Percentiles rank a stretch among this genome's conserved stretches.
These are phyloP conservation scores for Globisporangium viniferum DNA, from an alignment of 352 stramenopile genomes.

Conservation along the genomic window DNA sequence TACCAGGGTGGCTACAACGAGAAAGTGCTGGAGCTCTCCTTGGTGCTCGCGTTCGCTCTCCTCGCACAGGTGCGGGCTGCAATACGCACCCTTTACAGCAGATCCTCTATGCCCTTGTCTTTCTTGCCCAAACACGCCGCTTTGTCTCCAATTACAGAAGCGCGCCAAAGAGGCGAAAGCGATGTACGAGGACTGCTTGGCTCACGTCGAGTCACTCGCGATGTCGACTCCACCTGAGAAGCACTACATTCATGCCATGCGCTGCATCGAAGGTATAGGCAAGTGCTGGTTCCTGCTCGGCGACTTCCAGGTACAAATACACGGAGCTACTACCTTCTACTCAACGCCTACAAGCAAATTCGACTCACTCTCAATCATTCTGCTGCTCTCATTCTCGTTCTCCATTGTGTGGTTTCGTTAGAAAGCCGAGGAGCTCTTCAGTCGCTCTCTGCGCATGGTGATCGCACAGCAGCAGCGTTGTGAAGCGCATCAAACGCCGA, in stretches of 20 bases:
- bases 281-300: constrained; percentile 57
- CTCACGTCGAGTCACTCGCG: constrained; percentile 24
- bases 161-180: constrained; percentile 32
- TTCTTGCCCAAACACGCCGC: not conserved
- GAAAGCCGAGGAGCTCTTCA: constrained; percentile 44
- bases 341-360: not conserved
- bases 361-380: not conserved
- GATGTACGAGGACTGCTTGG: constrained; percentile 36
- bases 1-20: constrained; percentile 56
- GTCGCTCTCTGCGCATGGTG: constrained; percentile 22
- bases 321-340: not conserved
- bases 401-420: constrained; percentile 11
- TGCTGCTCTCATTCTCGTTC: not conserved
- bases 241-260: constrained; percentile 18
- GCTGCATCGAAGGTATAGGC: constrained; percentile 45
- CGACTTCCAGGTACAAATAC: constrained; percentile 38
- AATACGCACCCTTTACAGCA: not conserved
- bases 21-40: constrained; percentile 35
- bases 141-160: constrained; percentile 25
- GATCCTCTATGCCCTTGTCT: too few species aligned
- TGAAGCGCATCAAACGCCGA: not conserved
- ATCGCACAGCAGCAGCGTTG: not conserved
- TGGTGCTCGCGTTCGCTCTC: constrained; percentile 31
- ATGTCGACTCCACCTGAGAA: not conserved
- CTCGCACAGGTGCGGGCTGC: constrained; percentile 36